phyloP scores from a whole-genome alignment of 2,329 filamentous ascomycete genomes.

The Conoideocrella luteorostrata region DNA sequence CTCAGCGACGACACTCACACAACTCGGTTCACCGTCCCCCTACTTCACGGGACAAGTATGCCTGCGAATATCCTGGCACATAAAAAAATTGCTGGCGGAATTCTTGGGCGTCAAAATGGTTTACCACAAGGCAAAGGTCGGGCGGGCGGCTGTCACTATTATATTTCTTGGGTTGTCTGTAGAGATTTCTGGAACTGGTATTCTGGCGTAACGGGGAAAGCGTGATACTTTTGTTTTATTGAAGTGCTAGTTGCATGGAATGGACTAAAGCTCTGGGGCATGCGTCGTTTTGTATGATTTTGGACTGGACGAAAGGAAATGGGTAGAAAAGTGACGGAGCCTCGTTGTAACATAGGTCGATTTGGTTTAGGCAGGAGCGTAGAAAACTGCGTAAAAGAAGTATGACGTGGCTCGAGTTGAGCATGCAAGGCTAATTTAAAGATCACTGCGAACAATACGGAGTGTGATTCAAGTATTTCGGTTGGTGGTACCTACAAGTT shows the following conservation, averaged over 20 bases:
- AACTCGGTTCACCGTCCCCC: neutral
- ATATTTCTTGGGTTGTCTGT: neutral
- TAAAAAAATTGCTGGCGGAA: neutral
- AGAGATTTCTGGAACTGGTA: slow-evolving; percentile 2
- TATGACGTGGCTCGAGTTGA: neutral
- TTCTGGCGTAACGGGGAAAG: slow-evolving; percentile 6
- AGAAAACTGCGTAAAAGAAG: slow-evolving; percentile 4
- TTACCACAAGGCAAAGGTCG: neutral
- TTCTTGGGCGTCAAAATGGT: neutral
- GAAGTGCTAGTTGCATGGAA: neutral
- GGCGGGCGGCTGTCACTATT: neutral
- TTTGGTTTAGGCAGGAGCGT: slow-evolving; percentile 1
- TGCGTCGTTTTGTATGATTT: slow-evolving; percentile 6
- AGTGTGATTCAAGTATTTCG: no score
- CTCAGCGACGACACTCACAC: slow-evolving; percentile 1
- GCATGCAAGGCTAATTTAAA: no score
- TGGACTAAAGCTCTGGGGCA: neutral
- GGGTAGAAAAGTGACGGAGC: neutral
- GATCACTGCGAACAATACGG: no score
- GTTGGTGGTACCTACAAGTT: no score
- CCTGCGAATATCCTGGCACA: neutral
- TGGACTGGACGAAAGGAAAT: neutral
- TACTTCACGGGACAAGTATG: neutral
- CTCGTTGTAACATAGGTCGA: slow-evolving; percentile 8
- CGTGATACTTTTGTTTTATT: neutral